Conservation (phyloP, 2,329 filamentous ascomycete species). For the Aspergillus thermomutatus region DNA sequence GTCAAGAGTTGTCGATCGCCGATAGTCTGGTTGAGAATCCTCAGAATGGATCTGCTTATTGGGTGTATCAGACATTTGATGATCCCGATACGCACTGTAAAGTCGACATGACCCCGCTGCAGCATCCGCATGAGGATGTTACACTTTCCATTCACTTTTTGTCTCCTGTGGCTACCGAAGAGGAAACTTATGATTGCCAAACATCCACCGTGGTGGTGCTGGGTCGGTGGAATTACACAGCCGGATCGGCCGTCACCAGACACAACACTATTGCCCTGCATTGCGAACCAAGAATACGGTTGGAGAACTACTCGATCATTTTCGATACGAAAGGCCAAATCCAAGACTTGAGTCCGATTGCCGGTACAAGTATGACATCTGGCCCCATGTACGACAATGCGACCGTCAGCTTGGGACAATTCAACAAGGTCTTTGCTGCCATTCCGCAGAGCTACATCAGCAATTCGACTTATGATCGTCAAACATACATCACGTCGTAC, state of each 20-base stretch:
- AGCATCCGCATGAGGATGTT: slow-evolving; percentile 21
- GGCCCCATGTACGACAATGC: slow-evolving; percentile 32
- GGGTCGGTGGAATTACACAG: slow-evolving; percentile 32
- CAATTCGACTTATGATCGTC: slow-evolving; percentile 12
- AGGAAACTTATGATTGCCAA: slow-evolving; percentile 26
- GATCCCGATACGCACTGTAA: slow-evolving; percentile 22
- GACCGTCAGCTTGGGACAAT: slow-evolving; percentile 32
- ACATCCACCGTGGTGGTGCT: slow-evolving; percentile 31
- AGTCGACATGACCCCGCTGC: slow-evolving; percentile 25
- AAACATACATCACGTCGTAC: slow-evolving; percentile 28
- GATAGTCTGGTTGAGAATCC: slow-evolving; percentile 14
- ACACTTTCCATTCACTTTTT: slow-evolving; percentile 34
- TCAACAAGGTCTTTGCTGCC: slow-evolving; percentile 35
- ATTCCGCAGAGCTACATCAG: slow-evolving; percentile 32
- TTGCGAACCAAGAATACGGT: slow-evolving; percentile 24
- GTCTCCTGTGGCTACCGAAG: slow-evolving; percentile 18
- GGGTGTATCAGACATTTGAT: slow-evolving; percentile 24
- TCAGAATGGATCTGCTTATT: slow-evolving; percentile 15
- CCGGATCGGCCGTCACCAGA: slow-evolving; percentile 18
- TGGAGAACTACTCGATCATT: slow-evolving; percentile 23
- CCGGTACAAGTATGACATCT: slow-evolving; percentile 17
- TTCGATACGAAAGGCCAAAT: slow-evolving; percentile 32
- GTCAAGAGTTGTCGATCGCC: slow-evolving; percentile 16
- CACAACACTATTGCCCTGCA: slow-evolving; percentile 31
- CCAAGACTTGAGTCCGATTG: slow-evolving; percentile 10